Evolutionary conservation across 2,329 filamentous ascomycete species (phyloP).

Genomic region (Neonectria faginata): DNA sequence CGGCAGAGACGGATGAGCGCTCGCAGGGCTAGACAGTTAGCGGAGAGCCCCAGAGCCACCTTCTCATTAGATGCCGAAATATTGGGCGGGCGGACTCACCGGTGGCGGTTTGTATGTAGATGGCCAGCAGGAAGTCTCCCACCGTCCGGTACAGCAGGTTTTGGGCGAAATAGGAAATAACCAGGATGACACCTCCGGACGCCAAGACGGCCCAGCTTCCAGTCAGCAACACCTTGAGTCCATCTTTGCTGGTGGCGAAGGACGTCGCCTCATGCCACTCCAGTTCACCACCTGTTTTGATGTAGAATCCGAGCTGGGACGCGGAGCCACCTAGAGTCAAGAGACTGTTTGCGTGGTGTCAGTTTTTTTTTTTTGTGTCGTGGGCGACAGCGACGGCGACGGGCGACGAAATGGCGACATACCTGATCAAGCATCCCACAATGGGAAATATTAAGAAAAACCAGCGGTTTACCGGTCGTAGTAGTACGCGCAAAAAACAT

Average conservation of each 20-base stretch:
- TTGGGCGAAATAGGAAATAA: constrained; percentile 41
- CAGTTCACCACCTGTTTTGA: constrained; percentile 48
- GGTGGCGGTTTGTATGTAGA: constrained; percentile 23
- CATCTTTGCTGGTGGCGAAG: constrained; percentile 48
- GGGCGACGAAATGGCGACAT: constrained; percentile 28
- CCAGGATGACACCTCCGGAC: constrained; percentile 38
- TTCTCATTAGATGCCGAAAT: neutral
- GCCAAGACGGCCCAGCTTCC: constrained; percentile 45
- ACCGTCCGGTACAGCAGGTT: constrained; percentile 41
- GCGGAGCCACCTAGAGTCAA: constrained; percentile 46
- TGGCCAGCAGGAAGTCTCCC: constrained; percentile 34
- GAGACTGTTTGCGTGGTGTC: constrained; percentile 32
- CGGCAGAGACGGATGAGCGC: constrained; percentile 15
- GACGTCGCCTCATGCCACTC: constrained; percentile 49
- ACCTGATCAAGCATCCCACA: constrained; percentile 44
- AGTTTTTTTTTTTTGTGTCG: neutral
- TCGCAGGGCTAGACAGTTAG: neutral
- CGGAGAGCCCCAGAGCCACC: too few relatives aligned
- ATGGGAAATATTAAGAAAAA: constrained; percentile 37
- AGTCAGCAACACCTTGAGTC: constrained; percentile 48
- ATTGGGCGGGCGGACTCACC: constrained; percentile 29
- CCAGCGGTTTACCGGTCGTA: constrained; percentile 40
- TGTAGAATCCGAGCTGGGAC: constrained; percentile 49
- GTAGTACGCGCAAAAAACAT: constrained; percentile 41
- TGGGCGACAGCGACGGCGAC: neutral